Evolutionary conservation across 305 asterid species (phyloP), one percentile per base, ranked within the genome.

Genomic region (Solanum hybrid): DNA sequence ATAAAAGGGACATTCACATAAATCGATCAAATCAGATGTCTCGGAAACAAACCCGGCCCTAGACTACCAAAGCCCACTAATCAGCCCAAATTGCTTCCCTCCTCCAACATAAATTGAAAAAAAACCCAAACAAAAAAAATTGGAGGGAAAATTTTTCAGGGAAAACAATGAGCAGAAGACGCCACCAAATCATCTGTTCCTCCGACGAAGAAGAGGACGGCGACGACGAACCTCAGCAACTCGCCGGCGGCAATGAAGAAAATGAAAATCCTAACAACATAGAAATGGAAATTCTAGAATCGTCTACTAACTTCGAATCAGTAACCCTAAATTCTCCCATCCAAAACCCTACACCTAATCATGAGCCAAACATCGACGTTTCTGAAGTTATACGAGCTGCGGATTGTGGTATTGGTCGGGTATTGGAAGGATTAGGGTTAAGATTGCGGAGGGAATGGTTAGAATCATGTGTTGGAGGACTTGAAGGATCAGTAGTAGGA

Each of bases 391-490:
- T 71, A 0, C 77, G 4, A 71, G 19, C 77, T 71, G 71, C 86
- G 34, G 91, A 73, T 75, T 89, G 90, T 73, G 84, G 93, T 13
- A 94, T 94, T 35, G 92, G 92, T 85, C 91, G 90, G 78, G 89
- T 91, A 84, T 89, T 97, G 92, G 93, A 92, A 89, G 85, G 90
- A 11, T 77, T 94, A 90, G 99, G 99, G 87, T 76, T 97, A 69
- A 89, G 94, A 88, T 82, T 96, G 89, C 92, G 90, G 89, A 91
- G 89, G 69, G 97, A 94, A 71, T 97, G 99, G 99, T 35, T 97
- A 90, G 95, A 94, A 24, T 93, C 98, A 29, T 95, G 98, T 69
- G 89, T 97, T 32, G 73, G 60, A 26, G 95, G 94, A 72, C 94
- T 96, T 9, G 91, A 89, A 85, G 88, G 92, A 9, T 92, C 93